phyloP scores from a whole-genome alignment of 495 filamentous ascomycete species.

The Hypoxylon perforatum region DNA sequence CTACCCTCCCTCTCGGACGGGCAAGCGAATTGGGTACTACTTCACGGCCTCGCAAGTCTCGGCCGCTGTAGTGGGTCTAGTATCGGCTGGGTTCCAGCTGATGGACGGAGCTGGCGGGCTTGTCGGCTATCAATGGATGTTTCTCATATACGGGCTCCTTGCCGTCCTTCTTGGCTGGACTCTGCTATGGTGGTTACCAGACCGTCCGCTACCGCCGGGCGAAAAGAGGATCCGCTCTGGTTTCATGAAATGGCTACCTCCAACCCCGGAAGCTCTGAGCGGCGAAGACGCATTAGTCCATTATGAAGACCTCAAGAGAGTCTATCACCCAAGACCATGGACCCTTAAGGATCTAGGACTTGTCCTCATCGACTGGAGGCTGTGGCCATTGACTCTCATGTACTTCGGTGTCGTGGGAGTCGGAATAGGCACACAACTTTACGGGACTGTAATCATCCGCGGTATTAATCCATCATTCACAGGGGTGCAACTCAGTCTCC shows the following conservation, averaged over 20 bases:
- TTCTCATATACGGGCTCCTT: slow-evolving; percentile 85
- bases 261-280: slow-evolving; percentile 73
- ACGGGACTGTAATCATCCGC: slow-evolving; percentile 86
- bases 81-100: slow-evolving; percentile 89
- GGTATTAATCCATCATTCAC: slow-evolving; percentile 78
- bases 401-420: slow-evolving; percentile 96
- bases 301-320: slow-evolving; percentile 83
- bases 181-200: slow-evolving; percentile 90
- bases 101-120: slow-evolving; percentile 84
- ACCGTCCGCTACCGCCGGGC: slow-evolving; percentile 79
- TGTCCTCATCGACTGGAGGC: slow-evolving; percentile 83
- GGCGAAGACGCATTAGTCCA: slow-evolving; percentile 84
- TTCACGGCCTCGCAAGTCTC: slow-evolving; percentile 92
- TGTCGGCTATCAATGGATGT: slow-evolving; percentile 95
- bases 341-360: slow-evolving; percentile 70
- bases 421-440: slow-evolving; percentile 87
- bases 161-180: slow-evolving; percentile 74
- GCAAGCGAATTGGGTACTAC: slow-evolving; percentile 88
- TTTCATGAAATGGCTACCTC: slow-evolving; percentile 69
- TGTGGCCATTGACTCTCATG: slow-evolving; percentile 88
- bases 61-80: slow-evolving; percentile 87
- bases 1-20: slow-evolving; percentile 86
- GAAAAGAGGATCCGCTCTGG: slow-evolving; percentile 54
- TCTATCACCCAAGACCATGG: slow-evolving; percentile 80
- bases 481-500: slow-evolving; percentile 78